These are phyloP conservation scores for Besnoitia besnoiti DNA, from an alignment of 169 alveolate genomes.

Conservation along the genomic window DNA sequence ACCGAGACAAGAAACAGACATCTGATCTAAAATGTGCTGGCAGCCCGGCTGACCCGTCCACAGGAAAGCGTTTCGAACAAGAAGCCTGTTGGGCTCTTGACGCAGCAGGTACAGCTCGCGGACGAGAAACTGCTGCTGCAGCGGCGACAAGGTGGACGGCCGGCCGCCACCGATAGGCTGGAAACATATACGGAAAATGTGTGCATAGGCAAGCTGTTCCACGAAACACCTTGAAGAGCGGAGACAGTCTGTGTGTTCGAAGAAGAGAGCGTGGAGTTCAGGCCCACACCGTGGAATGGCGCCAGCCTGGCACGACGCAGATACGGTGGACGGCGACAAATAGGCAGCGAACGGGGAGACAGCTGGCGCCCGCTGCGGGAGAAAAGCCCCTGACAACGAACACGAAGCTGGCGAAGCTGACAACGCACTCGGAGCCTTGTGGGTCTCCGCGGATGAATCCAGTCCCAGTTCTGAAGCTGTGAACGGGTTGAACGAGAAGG, in stretches of 20 bases:
- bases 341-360: neutral
- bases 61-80: slow-evolving; percentile 60
- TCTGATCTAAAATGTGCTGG: neutral
- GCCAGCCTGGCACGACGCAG: neutral
- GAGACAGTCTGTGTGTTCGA: slow-evolving; percentile 5
- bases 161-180: slow-evolving; percentile 37
- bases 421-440: neutral
- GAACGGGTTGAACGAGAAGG: neutral
- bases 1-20: neutral
- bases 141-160: slow-evolving; percentile 52
- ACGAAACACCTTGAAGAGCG: slow-evolving; percentile 46
- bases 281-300: slow-evolving; percentile 28
- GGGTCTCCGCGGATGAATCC: neutral
- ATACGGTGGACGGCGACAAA: neutral
- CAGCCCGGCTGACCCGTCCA: slow-evolving; percentile 65
- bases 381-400: neutral
- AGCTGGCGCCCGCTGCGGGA: neutral
- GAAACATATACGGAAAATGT: slow-evolving; percentile 58
- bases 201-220: slow-evolving; percentile 63
- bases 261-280: neutral
- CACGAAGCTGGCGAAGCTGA: neutral
- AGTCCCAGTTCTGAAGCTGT: neutral
- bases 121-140: slow-evolving; percentile 61
- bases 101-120: slow-evolving; percentile 60
- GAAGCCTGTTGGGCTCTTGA: slow-evolving; percentile 56